Evolutionary conservation across 257 asterid genomes (phyloP).

Genomic region (Solanum sparsipilum): DNA sequence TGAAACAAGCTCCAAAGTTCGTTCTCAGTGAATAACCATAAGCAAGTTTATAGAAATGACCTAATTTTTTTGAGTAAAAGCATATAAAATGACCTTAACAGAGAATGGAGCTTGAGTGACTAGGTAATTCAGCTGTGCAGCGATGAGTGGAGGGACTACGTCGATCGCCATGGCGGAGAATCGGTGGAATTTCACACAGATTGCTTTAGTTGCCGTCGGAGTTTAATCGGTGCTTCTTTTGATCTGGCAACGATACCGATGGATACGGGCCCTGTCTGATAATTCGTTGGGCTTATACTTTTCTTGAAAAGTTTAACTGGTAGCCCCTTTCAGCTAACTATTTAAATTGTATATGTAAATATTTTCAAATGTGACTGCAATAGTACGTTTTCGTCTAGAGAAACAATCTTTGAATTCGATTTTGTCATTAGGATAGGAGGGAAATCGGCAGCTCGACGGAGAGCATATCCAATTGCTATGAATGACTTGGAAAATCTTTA

Average conservation of each 20-base stretch:
- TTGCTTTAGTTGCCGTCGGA: not conserved
- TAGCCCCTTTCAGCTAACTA: not conserved
- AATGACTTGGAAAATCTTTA: not conserved
- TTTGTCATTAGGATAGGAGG: not conserved
- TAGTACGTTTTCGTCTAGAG: not conserved
- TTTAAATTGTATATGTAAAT: not conserved
- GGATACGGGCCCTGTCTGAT: not conserved
- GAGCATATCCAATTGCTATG: not conserved
- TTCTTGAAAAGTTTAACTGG: not conserved
- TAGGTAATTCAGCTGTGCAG: slow-evolving; percentile 73
- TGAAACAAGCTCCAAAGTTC: slow-evolving; percentile 16
- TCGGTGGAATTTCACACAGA: not conserved
- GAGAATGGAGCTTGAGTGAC: slow-evolving; percentile 53
- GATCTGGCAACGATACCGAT: not conserved
- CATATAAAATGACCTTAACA: slow-evolving; percentile 38
- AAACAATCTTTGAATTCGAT: not conserved
- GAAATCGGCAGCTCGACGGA: not conserved
- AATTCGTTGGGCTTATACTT: not conserved
- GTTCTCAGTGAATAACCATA: not conserved
- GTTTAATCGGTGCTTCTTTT: not conserved
- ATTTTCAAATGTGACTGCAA: not conserved
- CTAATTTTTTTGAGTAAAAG: not conserved
- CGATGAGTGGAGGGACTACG: slow-evolving; percentile 67
- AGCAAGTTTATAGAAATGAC: not conserved
- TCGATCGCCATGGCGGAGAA: slow-evolving; percentile 56